Evolutionary conservation across 768 basidiomycete species (phyloP).

Genomic region (Amanita rimosa): DNA sequence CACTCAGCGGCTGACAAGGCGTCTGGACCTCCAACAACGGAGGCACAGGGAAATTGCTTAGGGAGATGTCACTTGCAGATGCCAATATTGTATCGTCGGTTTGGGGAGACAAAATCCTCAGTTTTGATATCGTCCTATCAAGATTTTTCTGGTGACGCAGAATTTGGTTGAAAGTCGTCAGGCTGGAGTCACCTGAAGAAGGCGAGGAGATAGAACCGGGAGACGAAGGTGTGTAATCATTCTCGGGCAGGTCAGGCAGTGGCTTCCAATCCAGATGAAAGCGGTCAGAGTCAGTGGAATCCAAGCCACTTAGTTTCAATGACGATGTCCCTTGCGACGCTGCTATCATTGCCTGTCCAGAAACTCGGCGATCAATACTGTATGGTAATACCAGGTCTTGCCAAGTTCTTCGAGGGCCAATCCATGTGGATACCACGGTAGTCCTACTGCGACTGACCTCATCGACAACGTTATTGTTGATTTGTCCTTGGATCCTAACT

Average conservation of each 20-base stretch:
- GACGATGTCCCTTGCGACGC: neutral
- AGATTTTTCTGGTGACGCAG: conserved; percentile 52
- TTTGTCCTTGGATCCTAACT: neutral
- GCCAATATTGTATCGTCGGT: neutral
- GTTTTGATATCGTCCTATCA: conserved; percentile 50
- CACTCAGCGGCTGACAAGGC: neutral
- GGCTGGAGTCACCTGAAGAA: conserved; percentile 15
- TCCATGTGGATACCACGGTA: neutral
- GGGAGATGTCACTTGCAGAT: conserved; percentile 42
- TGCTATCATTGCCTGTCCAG: neutral
- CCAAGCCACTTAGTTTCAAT: neutral
- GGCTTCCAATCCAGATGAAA: neutral
- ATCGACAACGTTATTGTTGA: neutral
- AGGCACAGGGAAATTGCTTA: conserved; percentile 62
- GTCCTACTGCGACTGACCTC: neutral
- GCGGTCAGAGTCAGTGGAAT: neutral
- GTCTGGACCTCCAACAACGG: conserved; percentile 20
- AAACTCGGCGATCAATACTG: neutral
- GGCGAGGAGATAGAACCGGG: conserved; percentile 6
- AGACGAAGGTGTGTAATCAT: neutral
- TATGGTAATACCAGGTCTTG: neutral
- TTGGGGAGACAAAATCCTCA: conserved; percentile 34
- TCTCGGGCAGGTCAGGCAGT: neutral
- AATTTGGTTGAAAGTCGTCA: conserved; percentile 37
- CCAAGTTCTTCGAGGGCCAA: neutral